A percentile compares a stretch with the other conserved stretches of the same genome.
Evolutionary conservation across 768 basidiomycete genomes (phyloP).

Genomic region (Tricholoma sp.): DNA sequence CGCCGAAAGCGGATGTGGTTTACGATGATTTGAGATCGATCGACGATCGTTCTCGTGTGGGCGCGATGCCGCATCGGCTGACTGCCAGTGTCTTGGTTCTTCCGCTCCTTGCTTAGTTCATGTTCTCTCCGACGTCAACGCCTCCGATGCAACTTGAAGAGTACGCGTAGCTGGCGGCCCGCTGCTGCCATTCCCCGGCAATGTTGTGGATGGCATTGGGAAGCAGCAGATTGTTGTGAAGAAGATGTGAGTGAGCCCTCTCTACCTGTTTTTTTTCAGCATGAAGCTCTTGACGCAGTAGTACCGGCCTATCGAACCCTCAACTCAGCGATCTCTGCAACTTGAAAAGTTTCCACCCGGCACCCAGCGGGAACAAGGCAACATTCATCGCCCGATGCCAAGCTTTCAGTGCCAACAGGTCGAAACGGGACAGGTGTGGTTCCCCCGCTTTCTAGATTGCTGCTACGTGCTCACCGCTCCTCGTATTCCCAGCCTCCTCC

Average conservation of each 20-base stretch:
- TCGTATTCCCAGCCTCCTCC: no score
- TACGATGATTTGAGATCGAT: no score
- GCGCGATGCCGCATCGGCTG: no score
- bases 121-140: no score
- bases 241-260: not conserved
- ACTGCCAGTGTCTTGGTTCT: no score
- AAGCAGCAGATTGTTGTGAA: not conserved
- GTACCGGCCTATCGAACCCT: not conserved
- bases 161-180: not conserved
- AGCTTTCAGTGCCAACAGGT: not conserved
- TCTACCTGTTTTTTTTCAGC: not conserved
- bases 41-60: no score
- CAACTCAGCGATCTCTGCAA: not conserved
- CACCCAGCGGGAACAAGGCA: not conserved
- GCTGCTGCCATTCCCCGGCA: not conserved
- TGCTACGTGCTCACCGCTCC: no score
- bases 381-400: not conserved
- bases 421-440: not conserved
- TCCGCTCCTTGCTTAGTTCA: no score
- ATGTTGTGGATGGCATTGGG: not conserved
- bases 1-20: no score
- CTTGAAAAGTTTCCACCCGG: not conserved
- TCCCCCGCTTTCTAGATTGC: no score
- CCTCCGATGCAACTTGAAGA: not conserved
- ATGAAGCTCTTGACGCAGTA: not conserved